phyloP scores from a whole-genome alignment of 2,329 filamentous ascomycete genomes.

The Fonsecaea pugnacius region DNA sequence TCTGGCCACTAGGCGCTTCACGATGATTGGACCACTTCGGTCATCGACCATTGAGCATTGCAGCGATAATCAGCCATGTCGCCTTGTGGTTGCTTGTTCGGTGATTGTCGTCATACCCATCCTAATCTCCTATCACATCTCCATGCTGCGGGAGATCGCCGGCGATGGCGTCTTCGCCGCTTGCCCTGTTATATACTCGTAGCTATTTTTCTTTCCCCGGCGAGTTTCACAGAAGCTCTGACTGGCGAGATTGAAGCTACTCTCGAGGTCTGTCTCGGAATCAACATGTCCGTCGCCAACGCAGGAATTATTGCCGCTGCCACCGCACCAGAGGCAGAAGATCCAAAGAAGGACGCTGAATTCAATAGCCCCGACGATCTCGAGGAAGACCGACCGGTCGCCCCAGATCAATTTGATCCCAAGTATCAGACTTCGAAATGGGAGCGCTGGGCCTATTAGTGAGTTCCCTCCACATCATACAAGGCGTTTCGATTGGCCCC shows the following conservation, averaged over 20 bases:
- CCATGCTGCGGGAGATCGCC: not conserved
- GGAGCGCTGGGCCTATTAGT: constrained; percentile 64
- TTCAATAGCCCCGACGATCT: constrained; percentile 2
- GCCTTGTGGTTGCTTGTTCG: constrained; percentile 12
- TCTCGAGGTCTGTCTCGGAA: not conserved
- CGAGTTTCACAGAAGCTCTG: not conserved
- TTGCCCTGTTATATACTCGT: constrained; percentile 1
- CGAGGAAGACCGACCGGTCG: constrained; percentile 50
- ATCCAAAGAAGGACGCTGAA: constrained; percentile 28
- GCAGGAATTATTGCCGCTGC: constrained; percentile 33
- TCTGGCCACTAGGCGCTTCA: constrained; percentile 3
- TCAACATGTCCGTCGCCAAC: constrained; percentile 36
- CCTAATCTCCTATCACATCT: constrained; percentile 1
- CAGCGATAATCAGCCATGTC: constrained; percentile 16
- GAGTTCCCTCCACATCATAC: not conserved
- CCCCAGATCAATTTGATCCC: constrained; percentile 61
- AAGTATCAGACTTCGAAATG: constrained; percentile 56
- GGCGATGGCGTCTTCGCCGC: constrained; percentile 8
- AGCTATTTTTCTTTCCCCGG: not conserved
- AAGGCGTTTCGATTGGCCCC: not conserved
- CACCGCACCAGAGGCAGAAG: constrained; percentile 30
- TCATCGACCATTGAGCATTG: constrained; percentile 15
- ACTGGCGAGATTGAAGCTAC: not conserved
- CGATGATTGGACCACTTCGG: constrained; percentile 7
- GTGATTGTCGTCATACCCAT: constrained; percentile 15